Evolutionary conservation across 2,329 filamentous ascomycete genomes (phyloP).

Genomic region (Ascosphaera aggregata): DNA sequence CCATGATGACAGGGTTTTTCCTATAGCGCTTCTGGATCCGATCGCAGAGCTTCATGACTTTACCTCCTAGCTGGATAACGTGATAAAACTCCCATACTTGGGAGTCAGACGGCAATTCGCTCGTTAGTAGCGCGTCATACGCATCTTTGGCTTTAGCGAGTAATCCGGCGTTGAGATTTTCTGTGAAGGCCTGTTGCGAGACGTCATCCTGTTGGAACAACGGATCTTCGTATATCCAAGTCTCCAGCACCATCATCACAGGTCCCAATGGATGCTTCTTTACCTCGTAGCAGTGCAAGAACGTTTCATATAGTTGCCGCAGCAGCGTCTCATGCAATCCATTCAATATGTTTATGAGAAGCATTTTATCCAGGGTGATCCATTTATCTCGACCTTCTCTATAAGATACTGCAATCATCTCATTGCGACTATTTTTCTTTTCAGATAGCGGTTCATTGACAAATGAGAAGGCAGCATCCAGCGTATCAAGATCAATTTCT

Average conservation of each 20-base stretch:
- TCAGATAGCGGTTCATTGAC: constrained; percentile 49
- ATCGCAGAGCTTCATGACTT: constrained; percentile 63
- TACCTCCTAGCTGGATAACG: constrained; percentile 70
- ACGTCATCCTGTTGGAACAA: constrained; percentile 48
- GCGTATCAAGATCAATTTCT: constrained; percentile 55
- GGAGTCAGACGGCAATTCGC: constrained; percentile 55
- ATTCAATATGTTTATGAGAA: constrained; percentile 52
- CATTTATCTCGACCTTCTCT: constrained; percentile 29
- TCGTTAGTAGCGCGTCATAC: constrained; percentile 57
- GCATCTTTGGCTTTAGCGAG: constrained; percentile 51
- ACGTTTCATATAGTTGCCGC: constrained; percentile 66
- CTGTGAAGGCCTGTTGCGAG: constrained; percentile 47
- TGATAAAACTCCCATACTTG: constrained; percentile 80
- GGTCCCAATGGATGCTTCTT: constrained; percentile 63
- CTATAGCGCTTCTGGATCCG: constrained; percentile 82
- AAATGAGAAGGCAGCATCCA: constrained; percentile 65
- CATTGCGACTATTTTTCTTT: constrained; percentile 29
- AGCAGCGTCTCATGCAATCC: constrained; percentile 60
- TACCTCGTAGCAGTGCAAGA: constrained; percentile 72
- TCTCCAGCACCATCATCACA: constrained; percentile 58
- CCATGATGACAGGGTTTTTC: constrained; percentile 72
- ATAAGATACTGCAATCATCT: neutral
- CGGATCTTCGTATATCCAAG: constrained; percentile 58
- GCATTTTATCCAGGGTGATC: constrained; percentile 43
- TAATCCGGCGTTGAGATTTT: constrained; percentile 48